These are phyloP conservation scores for Umbilicaria muhlenbergii DNA, from an alignment of 495 filamentous ascomycete species.

Conservation along the genomic window DNA sequence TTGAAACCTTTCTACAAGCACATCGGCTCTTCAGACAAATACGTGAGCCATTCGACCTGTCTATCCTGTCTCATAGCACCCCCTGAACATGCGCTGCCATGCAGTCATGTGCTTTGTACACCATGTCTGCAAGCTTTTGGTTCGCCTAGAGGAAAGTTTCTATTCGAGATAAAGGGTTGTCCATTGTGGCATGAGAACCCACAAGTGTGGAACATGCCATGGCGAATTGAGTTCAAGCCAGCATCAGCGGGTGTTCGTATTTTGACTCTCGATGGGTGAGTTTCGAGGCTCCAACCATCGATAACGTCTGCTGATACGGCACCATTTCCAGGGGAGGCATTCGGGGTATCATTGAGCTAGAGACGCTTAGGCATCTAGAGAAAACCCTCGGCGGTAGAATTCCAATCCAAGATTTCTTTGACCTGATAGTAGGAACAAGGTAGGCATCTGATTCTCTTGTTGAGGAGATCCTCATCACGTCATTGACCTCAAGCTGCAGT, in stretches of 20 bases:
- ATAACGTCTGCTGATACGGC: not conserved
- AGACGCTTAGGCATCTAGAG: slow-evolving; percentile 21
- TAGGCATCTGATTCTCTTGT: slow-evolving; percentile 8
- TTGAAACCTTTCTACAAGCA: too few relatives aligned
- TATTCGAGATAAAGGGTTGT: slow-evolving; percentile 3
- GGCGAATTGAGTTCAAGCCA: slow-evolving; percentile 16
- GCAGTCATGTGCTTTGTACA: too few relatives aligned
- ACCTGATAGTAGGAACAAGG: slow-evolving; percentile 36
- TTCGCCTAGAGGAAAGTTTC: not conserved
- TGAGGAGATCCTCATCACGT: slow-evolving; percentile 1
- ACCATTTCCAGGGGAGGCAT: slow-evolving; percentile 23
- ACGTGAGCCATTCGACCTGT: too few relatives aligned
- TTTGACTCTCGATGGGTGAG: slow-evolving; percentile 26
- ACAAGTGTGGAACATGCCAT: not conserved
- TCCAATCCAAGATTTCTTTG: slow-evolving; percentile 31
- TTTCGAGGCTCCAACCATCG: not conserved
- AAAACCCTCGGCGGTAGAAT: slow-evolving; percentile 12
- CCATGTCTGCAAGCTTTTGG: slow-evolving; percentile 23
- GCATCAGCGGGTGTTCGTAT: slow-evolving; percentile 19
- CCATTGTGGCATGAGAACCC: not conserved
- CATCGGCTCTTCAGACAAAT: too few relatives aligned
- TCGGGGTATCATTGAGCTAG: slow-evolving; percentile 27
- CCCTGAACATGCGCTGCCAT: too few relatives aligned
- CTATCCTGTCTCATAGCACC: too few relatives aligned
- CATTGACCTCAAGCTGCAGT: slow-evolving; percentile 15